Conservation (phyloP, 2,329 filamentous ascomycete genomes). For the Dothiorella sarmentorum region DNA sequence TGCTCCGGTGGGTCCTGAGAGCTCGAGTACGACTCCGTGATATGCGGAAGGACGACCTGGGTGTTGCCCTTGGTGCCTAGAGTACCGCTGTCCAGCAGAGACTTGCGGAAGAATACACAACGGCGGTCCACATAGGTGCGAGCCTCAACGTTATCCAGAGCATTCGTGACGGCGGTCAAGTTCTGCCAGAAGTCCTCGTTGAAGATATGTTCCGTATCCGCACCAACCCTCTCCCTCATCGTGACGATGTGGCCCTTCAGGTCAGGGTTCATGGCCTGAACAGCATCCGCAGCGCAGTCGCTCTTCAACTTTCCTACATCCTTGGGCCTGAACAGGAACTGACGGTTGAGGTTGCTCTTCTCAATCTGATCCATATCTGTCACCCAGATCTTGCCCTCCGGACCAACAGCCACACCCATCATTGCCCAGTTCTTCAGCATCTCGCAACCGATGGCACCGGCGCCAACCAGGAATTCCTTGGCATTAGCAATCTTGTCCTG, state of each 20-base stretch:
- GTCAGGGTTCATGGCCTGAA: slow-evolving; percentile 93
- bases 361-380: slow-evolving; percentile 99
- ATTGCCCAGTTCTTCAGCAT: slow-evolving; percentile 99
- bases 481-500: slow-evolving; percentile 91
- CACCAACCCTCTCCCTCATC: slow-evolving; percentile 83
- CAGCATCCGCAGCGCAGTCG: slow-evolving; percentile 85
- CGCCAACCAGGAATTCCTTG: slow-evolving; percentile 90
- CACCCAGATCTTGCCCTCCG: slow-evolving; percentile 82
- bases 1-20: slow-evolving; percentile 98
- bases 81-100: slow-evolving; percentile 91
- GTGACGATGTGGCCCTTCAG: slow-evolving; percentile 80
- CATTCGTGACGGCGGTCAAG: slow-evolving; percentile 92
- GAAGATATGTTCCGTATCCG: slow-evolving; percentile 91
- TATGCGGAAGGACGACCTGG: slow-evolving; percentile 83
- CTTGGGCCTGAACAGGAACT: slow-evolving; percentile 90
- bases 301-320: slow-evolving; percentile 98
- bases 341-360: slow-evolving; percentile 96
- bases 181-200: slow-evolving; percentile 87
- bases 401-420: slow-evolving; percentile 89
- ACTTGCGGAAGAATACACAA: slow-evolving; percentile 98
- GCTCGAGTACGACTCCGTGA: slow-evolving; percentile 95
- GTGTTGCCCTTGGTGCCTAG: slow-evolving; percentile 99
- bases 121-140: slow-evolving; percentile 93
- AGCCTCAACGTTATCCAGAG: slow-evolving; percentile 94
- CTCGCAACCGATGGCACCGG: slow-evolving; percentile 95